These are phyloP conservation scores for Ormosia semicastrata DNA, from an alignment of 306 rosid species.

Conservation along the genomic window DNA sequence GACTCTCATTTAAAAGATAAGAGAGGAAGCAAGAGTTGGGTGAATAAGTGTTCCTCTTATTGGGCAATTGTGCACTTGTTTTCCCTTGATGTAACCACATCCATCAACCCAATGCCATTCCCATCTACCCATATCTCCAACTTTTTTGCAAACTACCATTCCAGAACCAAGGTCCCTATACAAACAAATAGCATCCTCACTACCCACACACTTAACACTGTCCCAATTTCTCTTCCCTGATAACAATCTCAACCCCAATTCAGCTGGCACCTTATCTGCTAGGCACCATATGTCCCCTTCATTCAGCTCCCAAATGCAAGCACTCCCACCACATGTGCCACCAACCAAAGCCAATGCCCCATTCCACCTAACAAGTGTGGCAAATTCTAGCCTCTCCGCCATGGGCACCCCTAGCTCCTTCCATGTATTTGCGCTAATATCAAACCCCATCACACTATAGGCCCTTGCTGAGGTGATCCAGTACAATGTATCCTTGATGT, in stretches of 20 bases:
- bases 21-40: conserved; percentile 60
- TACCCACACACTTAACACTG: conserved; percentile 56
- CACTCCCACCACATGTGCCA: conserved; percentile 43
- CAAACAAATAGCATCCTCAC: conserved; percentile 51
- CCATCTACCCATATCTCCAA: conserved; percentile 33
- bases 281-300: conserved; percentile 52
- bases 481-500: conserved; percentile 43
- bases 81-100: conserved; percentile 39
- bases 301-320: conserved; percentile 57
- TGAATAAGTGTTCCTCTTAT: conserved; percentile 61
- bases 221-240: conserved; percentile 59
- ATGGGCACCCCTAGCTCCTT: conserved; percentile 57
- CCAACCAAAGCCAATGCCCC: conserved; percentile 55
- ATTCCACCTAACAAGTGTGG: conserved; percentile 47
- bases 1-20: conserved; percentile 7
- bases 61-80: conserved; percentile 40
- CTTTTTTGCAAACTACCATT: conserved; percentile 55
- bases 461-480: conserved; percentile 84
- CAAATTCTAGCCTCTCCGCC: conserved; percentile 69
- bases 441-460: conserved; percentile 54
- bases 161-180: conserved; percentile 59
- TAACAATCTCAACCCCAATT: conserved; percentile 50
- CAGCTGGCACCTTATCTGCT: conserved; percentile 51
- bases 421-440: conserved; percentile 46
- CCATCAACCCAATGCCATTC: conserved; percentile 79